Evolutionary conservation across 768 basidiomycete genomes (phyloP).

Genomic region (Paxillus rubicundulus): DNA sequence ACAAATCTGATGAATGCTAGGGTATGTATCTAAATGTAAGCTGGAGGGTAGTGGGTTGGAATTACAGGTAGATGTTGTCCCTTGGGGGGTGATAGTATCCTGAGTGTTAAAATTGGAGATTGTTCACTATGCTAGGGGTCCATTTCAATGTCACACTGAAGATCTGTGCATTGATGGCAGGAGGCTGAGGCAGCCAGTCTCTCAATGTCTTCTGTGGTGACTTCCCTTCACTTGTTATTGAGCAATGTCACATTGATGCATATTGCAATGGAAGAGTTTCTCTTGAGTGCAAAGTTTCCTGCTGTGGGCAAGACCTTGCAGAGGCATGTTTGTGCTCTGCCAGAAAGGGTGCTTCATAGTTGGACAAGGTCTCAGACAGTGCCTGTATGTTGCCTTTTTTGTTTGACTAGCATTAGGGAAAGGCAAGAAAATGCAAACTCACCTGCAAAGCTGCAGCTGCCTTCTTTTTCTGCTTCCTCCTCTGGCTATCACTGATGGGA

Average conservation of each 20-base stretch:
- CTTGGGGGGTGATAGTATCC: not conserved
- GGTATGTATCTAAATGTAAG: not conserved
- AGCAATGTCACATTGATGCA: not conserved
- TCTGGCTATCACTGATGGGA: slow-evolving; percentile 22
- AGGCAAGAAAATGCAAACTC: not conserved
- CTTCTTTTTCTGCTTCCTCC: slow-evolving; percentile 17
- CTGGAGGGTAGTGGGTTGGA: too few species aligned
- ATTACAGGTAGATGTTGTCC: too few species aligned
- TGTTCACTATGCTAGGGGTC: not conserved
- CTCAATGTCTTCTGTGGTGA: slow-evolving; percentile 15
- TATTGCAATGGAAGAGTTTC: not conserved
- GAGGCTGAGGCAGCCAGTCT: slow-evolving; percentile 12
- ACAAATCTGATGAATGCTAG: not conserved
- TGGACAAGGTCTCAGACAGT: not conserved
- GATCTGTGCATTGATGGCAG: not conserved
- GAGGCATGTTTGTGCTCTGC: not conserved
- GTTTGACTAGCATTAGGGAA: not conserved
- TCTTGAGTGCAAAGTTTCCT: not conserved
- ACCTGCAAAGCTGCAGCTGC: slow-evolving; percentile 7
- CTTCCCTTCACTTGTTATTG: not conserved
- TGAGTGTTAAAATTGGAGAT: not conserved
- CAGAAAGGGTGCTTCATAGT: not conserved
- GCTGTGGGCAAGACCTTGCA: not conserved
- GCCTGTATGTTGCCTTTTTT: not conserved
- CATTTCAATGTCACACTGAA: not conserved